phyloP scores from a whole-genome alignment of 2,329 filamentous ascomycete genomes.

The Diaporthe citriasiana region DNA sequence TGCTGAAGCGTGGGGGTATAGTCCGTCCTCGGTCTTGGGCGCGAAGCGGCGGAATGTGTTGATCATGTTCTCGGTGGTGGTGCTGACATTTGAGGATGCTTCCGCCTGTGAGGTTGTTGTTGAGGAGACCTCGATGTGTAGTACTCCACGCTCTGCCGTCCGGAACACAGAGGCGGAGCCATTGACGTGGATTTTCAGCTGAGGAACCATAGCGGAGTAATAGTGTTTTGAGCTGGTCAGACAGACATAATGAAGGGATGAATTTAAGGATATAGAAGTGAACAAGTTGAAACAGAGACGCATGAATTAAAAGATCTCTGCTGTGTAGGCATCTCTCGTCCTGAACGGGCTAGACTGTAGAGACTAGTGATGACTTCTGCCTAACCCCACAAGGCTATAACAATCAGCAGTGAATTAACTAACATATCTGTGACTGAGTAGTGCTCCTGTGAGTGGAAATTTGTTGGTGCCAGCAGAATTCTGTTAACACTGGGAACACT shows the following conservation, averaged over 20 bases:
- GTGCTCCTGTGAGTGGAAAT: background rate
- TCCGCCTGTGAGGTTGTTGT: conserved; percentile 31
- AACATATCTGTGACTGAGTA: background rate
- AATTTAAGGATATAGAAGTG: background rate
- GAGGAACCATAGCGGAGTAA: conserved; percentile 35
- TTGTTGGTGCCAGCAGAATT: rapidly evolving
- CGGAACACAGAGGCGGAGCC: conserved; percentile 43
- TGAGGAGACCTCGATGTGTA: conserved; percentile 39
- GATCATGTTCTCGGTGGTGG: conserved; percentile 37
- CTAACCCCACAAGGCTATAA: background rate
- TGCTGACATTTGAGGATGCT: conserved; percentile 38
- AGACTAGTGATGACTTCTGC: background rate
- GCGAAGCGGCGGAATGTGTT: conserved; percentile 41
- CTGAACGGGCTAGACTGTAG: background rate
- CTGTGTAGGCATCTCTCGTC: background rate
- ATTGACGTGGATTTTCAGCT: conserved; percentile 44
- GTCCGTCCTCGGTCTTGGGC: conserved; percentile 42
- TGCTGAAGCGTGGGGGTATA: conserved; percentile 41
- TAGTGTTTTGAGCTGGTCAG: background rate
- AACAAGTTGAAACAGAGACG: no score
- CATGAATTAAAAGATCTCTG: no score
- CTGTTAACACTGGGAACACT: background rate
- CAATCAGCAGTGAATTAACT: background rate
- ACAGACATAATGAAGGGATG: background rate
- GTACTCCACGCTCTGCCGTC: conserved; percentile 44